Conservation (phyloP, 805 yeast genomes). For the Vanderwaltozyma yarrowii region DNA sequence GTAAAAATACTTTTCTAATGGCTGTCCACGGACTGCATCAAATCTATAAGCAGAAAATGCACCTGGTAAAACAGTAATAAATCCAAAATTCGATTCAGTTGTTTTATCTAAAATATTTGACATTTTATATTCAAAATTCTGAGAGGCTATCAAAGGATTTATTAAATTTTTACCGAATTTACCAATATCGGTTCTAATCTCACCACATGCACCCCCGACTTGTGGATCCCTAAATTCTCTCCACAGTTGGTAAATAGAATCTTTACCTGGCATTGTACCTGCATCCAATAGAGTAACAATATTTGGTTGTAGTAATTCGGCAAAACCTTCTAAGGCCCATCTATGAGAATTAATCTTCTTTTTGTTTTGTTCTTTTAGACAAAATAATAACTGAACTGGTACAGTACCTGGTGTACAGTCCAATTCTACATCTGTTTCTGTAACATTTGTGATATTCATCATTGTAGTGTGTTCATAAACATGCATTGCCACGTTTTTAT, state of each 20-base stretch:
- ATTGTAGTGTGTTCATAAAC: slow-evolving; percentile 89
- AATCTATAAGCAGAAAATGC: slow-evolving; percentile 93
- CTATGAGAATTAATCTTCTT: slow-evolving; percentile 91
- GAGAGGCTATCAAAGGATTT: slow-evolving; percentile 92
- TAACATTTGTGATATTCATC: slow-evolving; percentile 68
- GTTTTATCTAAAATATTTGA: slow-evolving; percentile 94
- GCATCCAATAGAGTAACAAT: slow-evolving; percentile 83
- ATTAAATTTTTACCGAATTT: slow-evolving; percentile 41
- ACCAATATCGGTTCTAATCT: slow-evolving; percentile 81
- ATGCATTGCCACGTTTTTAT: slow-evolving; percentile 71
- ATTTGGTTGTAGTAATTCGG: slow-evolving; percentile 69
- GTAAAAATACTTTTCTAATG: slow-evolving; percentile 80
- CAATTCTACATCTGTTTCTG: slow-evolving; percentile 54
- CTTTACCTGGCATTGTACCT: slow-evolving; percentile 83
- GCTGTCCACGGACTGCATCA: slow-evolving; percentile 72
- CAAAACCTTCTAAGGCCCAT: slow-evolving; percentile 94
- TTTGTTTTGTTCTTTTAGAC: slow-evolving; percentile 80
- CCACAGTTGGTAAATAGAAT: slow-evolving; percentile 85
- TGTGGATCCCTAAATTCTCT: slow-evolving; percentile 64
- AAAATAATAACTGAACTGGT: slow-evolving; percentile 84
- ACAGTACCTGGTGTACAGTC: slow-evolving; percentile 38
- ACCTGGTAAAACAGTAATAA: slow-evolving; percentile 90
- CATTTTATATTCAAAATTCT: slow-evolving; percentile 93
- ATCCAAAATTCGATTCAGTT: slow-evolving; percentile 89
- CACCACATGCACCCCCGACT: slow-evolving; percentile 98